These are phyloP conservation scores for Begonia fuchsioides DNA, from an alignment of 306 rosid species.

Conservation along the genomic window DNA sequence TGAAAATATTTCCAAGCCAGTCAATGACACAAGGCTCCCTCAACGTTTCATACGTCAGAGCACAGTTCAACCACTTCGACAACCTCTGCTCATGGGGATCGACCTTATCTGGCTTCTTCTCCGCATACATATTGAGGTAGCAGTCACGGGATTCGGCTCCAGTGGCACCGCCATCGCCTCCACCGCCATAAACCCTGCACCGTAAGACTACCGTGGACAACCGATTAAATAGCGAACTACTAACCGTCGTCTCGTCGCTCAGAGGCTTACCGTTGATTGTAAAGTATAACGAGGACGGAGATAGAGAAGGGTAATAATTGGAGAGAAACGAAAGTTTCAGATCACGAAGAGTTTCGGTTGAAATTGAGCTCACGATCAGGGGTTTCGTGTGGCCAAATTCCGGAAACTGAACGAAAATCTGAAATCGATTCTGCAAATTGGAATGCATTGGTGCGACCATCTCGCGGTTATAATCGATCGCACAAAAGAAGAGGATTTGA, in stretches of 20 bases:
- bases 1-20: constrained; percentile 66
- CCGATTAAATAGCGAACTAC: constrained; percentile 21
- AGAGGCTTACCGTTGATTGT: constrained; percentile 57
- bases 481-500: too few relatives aligned
- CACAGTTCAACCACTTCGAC: constrained; percentile 74
- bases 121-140: constrained; percentile 85
- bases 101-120: constrained; percentile 77
- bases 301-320: constrained; percentile 8
- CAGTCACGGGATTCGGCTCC: constrained; percentile 98
- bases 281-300: constrained; percentile 33
- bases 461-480: too few relatives aligned
- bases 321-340: constrained; percentile 41
- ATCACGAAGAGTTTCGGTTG: constrained; percentile 29
- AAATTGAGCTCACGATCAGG: constrained; percentile 14
- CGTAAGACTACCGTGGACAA: constrained; percentile 52
- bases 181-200: constrained; percentile 53
- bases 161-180: constrained; percentile 91
- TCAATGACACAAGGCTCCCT: constrained; percentile 83
- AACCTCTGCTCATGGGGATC: constrained; percentile 84
- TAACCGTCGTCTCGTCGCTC: constrained; percentile 24
- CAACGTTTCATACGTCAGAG: constrained; percentile 69
- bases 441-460: constrained; percentile 17
- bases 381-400: constrained; percentile 30
- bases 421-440: constrained; percentile 12
- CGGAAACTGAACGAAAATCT: constrained; percentile 49